These are phyloP conservation scores for Neonectria hederae DNA, from an alignment of 2,329 filamentous ascomycete genomes.

Conservation along the genomic window DNA sequence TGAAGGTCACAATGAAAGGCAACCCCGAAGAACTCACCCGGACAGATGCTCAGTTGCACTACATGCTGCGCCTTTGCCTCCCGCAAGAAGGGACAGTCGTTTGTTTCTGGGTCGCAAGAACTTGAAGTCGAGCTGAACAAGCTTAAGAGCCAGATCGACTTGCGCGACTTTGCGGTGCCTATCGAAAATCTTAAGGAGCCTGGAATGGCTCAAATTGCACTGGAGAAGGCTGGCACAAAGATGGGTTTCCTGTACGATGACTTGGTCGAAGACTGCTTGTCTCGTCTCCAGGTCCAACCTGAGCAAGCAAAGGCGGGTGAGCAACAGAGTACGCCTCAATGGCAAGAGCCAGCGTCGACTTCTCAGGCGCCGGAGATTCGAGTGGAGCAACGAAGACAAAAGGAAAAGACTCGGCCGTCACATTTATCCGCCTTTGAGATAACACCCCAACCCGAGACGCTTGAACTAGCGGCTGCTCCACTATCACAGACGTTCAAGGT, in stretches of 20 bases:
- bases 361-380: conserved; percentile 34
- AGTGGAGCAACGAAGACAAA: conserved; percentile 50
- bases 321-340: conserved; percentile 25
- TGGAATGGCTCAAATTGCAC: conserved; percentile 48
- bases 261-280: conserved; percentile 51
- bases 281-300: conserved; percentile 44
- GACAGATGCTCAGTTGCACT: conserved; percentile 53
- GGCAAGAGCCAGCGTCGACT: conserved; percentile 22
- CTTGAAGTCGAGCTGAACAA: conserved; percentile 51
- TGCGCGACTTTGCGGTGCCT: conserved; percentile 51
- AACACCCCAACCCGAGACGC: conserved; percentile 1
- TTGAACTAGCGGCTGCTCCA: neutral
- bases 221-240: conserved; percentile 51
- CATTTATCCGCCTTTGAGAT: conserved; percentile 49
- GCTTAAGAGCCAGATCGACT: conserved; percentile 51
- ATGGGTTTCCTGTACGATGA: conserved; percentile 56
- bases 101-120: conserved; percentile 44
- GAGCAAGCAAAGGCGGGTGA: conserved; percentile 36
- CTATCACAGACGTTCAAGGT: conserved; percentile 46
- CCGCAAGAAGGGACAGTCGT: conserved; percentile 52
- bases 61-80: conserved; percentile 56
- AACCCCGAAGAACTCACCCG: conserved; percentile 52
- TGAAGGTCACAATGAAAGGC: conserved; percentile 52
- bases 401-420: conserved; percentile 55
- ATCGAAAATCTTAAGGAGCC: conserved; percentile 55